Evolutionary conservation across 192 early-diverging fungal genomes (phyloP).

Genomic region (Entophlyctis helioformis): DNA sequence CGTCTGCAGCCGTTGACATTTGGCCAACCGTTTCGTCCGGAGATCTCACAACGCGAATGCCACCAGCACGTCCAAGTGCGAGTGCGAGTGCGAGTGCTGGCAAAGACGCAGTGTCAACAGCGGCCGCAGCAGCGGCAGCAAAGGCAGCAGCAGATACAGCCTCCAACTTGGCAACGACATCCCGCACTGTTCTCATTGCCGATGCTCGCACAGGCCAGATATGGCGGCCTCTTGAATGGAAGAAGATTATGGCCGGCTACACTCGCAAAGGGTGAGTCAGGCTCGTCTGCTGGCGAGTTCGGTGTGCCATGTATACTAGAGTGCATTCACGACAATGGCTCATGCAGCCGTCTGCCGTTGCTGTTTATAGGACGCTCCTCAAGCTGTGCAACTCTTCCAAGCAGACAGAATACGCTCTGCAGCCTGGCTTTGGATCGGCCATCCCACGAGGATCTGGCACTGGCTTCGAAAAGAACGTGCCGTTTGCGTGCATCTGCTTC

Average conservation of each 20-base stretch:
- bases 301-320: not conserved
- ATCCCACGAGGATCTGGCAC: not conserved
- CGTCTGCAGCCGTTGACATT: too few relatives aligned
- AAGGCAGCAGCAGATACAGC: not conserved
- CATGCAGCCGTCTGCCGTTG: not conserved
- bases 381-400: slow-evolving; percentile 12
- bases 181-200: slow-evolving; percentile 12
- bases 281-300: not conserved
- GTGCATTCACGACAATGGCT: not conserved
- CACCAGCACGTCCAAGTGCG: too few relatives aligned
- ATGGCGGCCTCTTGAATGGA: slow-evolving; percentile 17
- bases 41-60: too few relatives aligned
- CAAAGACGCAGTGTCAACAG: not conserved
- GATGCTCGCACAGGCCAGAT: slow-evolving; percentile 18
- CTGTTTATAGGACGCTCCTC: slow-evolving; percentile 14
- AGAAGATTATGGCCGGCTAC: slow-evolving; percentile 17
- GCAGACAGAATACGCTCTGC: not conserved
- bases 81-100: not conserved
- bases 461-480: not conserved
- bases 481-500: slow-evolving; percentile 17
- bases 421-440: not conserved
- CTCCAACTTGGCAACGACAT: not conserved
- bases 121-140: not conserved
- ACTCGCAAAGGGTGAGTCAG: slow-evolving; percentile 10
- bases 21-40: too few relatives aligned